phyloP scores from a whole-genome alignment of 1,284 basidiomycete genomes.

The Pseudozyma flocculosa region DNA sequence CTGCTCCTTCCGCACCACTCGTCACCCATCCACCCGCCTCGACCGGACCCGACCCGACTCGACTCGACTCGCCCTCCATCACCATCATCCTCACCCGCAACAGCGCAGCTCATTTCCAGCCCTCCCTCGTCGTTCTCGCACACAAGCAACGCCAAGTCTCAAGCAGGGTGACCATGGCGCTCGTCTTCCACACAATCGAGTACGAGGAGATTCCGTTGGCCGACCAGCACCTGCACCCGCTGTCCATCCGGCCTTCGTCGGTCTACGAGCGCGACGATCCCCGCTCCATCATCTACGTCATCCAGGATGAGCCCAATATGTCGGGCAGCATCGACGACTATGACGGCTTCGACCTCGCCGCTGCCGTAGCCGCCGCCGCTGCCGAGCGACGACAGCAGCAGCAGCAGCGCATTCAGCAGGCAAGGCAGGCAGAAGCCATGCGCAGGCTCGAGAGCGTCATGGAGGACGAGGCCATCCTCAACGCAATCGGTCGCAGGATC shows the following conservation, averaged over 20 bases:
- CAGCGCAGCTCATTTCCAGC: too few species aligned
- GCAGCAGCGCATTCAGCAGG: too few species aligned
- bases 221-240: constrained; percentile 5
- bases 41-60: too few species aligned
- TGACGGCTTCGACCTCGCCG: constrained; percentile 3
- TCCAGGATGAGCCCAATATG: constrained; percentile 36
- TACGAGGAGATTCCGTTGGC: constrained; percentile 27
- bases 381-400: constrained; percentile 12
- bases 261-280: constrained; percentile 35
- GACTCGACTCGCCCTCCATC: too few species aligned
- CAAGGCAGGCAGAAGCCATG: constrained; percentile 3
- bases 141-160: too few species aligned
- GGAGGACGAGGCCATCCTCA: constrained; percentile 36
- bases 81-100: too few species aligned
- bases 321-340: too few species aligned
- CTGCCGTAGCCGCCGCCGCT: constrained; percentile 12
- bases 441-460: constrained; percentile 19
- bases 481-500: constrained; percentile 35
- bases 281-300: constrained; percentile 35
- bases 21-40: too few species aligned
- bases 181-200: constrained; percentile 5
- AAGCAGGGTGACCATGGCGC: too few species aligned
- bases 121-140: too few species aligned
- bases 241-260: constrained; percentile 16
- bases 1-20: too few species aligned